Evolutionary conservation across 169 alveolate genomes (phyloP).

Genomic region (Eimeria falciformis): DNA sequence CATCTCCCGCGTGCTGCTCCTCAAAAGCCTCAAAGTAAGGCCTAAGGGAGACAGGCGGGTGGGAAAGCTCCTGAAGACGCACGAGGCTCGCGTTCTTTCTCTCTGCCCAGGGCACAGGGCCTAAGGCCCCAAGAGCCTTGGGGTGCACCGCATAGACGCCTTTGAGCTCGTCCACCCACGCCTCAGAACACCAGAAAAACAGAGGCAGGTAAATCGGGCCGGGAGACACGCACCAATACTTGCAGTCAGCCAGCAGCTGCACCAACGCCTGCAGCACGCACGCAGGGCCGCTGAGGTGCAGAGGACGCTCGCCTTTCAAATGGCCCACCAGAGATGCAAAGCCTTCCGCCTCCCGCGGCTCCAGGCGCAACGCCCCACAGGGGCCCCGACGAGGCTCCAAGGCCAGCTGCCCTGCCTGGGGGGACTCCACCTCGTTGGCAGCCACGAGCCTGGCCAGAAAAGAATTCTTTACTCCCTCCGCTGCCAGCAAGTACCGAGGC

Average conservation of each 20-base stretch:
- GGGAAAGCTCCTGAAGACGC: not conserved
- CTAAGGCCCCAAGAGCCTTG: not conserved
- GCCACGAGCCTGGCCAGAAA: constrained; percentile 31
- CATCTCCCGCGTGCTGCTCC: too few species aligned
- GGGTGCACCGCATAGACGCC: constrained; percentile 33
- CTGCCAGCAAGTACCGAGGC: not conserved
- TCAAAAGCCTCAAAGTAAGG: too few species aligned
- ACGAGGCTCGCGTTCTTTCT: not conserved
- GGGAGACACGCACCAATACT: constrained; percentile 33
- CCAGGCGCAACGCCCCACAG: constrained; percentile 18
- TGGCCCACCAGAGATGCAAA: constrained; percentile 46
- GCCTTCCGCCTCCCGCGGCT: constrained; percentile 55
- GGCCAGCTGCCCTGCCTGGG: not conserved
- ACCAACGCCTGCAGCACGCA: constrained; percentile 41
- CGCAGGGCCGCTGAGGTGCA: constrained; percentile 33
- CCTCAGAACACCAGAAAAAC: constrained; percentile 29
- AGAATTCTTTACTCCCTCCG: not conserved
- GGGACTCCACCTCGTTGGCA: not conserved
- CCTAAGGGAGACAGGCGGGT: constrained; percentile 22
- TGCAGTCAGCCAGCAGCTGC: constrained; percentile 32
- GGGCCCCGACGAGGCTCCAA: not conserved
- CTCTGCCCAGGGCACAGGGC: constrained; percentile 47
- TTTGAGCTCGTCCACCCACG: constrained; percentile 30
- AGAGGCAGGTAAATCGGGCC: constrained; percentile 54
- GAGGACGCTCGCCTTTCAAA: constrained; percentile 33